Conservation (phyloP, 129 eudicot genomes). For the Flaveria bidentis region DNA sequence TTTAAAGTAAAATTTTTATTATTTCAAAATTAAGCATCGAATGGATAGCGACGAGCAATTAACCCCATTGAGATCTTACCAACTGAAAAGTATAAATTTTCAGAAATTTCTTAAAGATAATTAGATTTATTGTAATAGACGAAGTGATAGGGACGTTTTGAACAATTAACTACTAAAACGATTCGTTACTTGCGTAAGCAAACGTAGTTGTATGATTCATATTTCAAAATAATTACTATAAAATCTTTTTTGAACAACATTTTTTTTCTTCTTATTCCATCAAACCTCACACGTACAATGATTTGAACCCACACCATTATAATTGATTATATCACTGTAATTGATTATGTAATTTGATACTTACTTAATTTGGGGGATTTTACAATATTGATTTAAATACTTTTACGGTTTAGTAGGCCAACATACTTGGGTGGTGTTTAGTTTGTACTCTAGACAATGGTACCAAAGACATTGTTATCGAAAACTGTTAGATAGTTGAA, state of each 20-base stretch:
- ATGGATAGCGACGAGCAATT: slow-evolving; percentile 1
- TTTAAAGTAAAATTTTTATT: too few relatives aligned
- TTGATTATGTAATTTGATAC: neutral
- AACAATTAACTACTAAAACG: slow-evolving; percentile 11
- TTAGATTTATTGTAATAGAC: slow-evolving; percentile 18
- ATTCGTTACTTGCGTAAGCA: slow-evolving; percentile 16
- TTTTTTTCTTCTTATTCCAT: too few relatives aligned
- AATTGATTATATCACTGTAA: too few relatives aligned
- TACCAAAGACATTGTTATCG: too few relatives aligned
- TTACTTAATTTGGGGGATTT: neutral
- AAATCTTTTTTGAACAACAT: too few relatives aligned
- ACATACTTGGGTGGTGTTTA: neutral
- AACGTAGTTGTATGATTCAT: neutral
- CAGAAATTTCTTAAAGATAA: neutral
- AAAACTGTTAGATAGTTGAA: too few relatives aligned
- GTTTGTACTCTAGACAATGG: too few relatives aligned
- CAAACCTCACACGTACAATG: too few relatives aligned
- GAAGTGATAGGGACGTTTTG: slow-evolving; percentile 17
- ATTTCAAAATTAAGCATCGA: neutral
- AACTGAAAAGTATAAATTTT: neutral
- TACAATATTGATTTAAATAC: neutral
- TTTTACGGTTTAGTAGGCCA: neutral
- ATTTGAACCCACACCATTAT: too few relatives aligned
- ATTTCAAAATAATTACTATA: too few relatives aligned
- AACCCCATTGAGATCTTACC: neutral